These are phyloP conservation scores for Aspergillus ibericus DNA, from an alignment of 2,329 filamentous ascomycete species.

Conservation along the genomic window DNA sequence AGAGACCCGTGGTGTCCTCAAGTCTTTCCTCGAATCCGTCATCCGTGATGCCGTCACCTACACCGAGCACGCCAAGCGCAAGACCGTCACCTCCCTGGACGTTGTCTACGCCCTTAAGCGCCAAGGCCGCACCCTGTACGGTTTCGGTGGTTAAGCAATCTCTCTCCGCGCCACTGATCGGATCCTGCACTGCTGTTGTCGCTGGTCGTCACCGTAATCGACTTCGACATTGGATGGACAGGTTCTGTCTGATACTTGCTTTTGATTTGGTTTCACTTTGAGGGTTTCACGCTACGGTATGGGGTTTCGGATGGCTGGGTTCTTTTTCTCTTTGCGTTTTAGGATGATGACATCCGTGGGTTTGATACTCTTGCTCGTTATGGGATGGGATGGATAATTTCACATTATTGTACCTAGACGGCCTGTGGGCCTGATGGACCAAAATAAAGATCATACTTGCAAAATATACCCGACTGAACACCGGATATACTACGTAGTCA, in stretches of 20 bases:
- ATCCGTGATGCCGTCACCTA: constrained; percentile 79
- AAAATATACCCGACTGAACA: too few species aligned
- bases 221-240: neutral
- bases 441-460: too few species aligned
- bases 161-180: neutral
- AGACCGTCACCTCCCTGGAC: constrained; percentile 58
- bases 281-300: neutral
- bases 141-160: constrained; percentile 73
- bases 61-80: constrained; percentile 79
- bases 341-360: neutral
- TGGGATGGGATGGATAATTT: neutral
- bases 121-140: constrained; percentile 74
- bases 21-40: constrained; percentile 80
- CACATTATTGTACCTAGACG: neutral
- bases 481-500: too few species aligned
- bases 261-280: neutral
- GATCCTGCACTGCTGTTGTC: neutral
- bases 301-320: neutral
- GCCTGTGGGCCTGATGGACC: neutral
- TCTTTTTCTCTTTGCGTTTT: neutral
- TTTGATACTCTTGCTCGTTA: neutral
- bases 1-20: constrained; percentile 78
- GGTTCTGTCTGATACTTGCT: neutral
- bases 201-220: neutral
- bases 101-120: constrained; percentile 65